Conservation (phyloP, 2,329 filamentous ascomycete genomes). For the Sordariomycetes sp. region DNA sequence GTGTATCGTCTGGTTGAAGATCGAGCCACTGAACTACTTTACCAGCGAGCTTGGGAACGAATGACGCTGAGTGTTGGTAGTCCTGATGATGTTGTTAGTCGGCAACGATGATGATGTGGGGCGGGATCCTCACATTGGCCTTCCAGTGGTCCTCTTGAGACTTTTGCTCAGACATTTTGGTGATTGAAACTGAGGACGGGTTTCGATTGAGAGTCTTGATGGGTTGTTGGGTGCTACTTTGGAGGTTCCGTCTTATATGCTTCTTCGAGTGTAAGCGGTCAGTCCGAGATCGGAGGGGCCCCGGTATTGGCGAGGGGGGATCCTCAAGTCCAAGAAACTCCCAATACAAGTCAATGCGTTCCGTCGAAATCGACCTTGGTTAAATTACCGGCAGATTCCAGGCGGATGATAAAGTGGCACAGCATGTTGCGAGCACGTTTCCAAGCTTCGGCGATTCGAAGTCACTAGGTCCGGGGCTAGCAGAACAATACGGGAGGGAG, state of each 20-base stretch:
- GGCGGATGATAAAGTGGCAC: too few species aligned
- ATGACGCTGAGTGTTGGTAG: conserved; percentile 52
- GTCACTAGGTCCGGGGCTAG: too few species aligned
- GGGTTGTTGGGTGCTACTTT: not conserved
- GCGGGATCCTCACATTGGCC: conserved; percentile 1
- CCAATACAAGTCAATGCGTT: too few species aligned
- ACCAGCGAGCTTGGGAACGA: conserved; percentile 52
- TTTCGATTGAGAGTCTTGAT: not conserved
- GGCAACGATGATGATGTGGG: too few species aligned
- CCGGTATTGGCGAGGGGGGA: too few species aligned
- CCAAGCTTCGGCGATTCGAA: too few species aligned
- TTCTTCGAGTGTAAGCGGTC: not conserved
- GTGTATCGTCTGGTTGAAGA: conserved; percentile 44
- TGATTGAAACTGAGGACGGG: not conserved
- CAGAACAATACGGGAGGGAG: too few species aligned
- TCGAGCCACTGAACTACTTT: conserved; percentile 51
- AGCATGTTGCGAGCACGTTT: too few species aligned
- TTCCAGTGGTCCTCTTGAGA: conserved; percentile 4
- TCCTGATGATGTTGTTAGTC: conserved; percentile 26
- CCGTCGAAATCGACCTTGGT: too few species aligned
- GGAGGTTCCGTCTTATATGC: too few species aligned
- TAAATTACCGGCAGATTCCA: too few species aligned
- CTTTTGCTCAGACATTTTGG: conserved; percentile 1
- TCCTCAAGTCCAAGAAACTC: too few species aligned
- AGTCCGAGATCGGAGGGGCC: conserved; percentile 3